Base-by-base conservation (phyloP, 2,329 filamentous ascomycete genomes). In the Alternaria conjuncta region DNA sequence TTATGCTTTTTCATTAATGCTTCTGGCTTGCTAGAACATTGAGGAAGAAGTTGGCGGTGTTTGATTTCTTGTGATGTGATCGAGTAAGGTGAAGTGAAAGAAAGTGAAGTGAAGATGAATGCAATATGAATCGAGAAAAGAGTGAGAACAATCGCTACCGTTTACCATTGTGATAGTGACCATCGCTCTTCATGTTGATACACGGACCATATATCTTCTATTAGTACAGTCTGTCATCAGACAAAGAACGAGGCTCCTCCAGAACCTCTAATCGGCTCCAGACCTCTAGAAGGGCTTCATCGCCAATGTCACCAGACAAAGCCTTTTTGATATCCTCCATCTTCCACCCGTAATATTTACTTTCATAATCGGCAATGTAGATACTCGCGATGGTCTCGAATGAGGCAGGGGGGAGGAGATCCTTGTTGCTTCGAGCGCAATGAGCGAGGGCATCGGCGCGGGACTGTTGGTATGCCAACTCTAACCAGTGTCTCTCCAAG, bases 381-480 rank as follows among this genome's bases (percentile, higher is more conserved):
- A 13, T 20, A 30, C 20, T 51, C 12, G 45, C 59, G 21, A 44
- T 13, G 11, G 23, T 41, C 41, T 66, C 57, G 5, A 64, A 44
- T 2, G 54, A 50, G 3, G 25, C 53, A 18, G 55, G 44, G 5
- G 62, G 56, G 2, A 66, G 54, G 3, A 66, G 50, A 5, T 59
- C 21, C 25, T 28, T 49, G 10, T 32, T 47, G 0, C 61, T 62
- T 11, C 20, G n/a, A 6, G 28, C n/a, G 53, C 63, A 68, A 23
- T 64, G 50, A 4, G 32, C 21, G 8, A 65, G 4, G 4, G 68
- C 68, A 15, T 63, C 61, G 6, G 55, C 12, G 21, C 56, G 51
- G 13, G 59, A 55, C 11, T 71, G 66, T 9, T 18, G 21, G 45
- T 60, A 60, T 10, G 68, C 68, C 3, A 65, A 20, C 12, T 51